phyloP scores from a whole-genome alignment of 805 yeast genomes.

The Cyberlindnera amylophila region DNA sequence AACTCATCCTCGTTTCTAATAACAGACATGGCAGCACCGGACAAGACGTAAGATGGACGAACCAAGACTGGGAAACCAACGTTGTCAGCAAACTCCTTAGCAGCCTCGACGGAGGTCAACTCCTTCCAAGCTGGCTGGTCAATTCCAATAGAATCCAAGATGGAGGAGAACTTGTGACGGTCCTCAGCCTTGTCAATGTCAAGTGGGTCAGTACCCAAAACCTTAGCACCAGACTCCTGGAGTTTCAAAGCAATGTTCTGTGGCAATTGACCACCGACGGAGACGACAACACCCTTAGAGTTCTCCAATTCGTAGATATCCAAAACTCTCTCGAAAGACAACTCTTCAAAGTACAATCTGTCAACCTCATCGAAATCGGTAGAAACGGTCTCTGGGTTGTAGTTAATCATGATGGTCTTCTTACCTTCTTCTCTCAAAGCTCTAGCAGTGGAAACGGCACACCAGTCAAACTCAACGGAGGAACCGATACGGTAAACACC shows the following conservation, averaged over 20 bases:
- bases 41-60: slow-evolving; percentile 94
- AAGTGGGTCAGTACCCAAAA: slow-evolving; percentile 90
- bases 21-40: slow-evolving; percentile 99
- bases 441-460: slow-evolving; percentile 96
- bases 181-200: slow-evolving; percentile 97
- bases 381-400: slow-evolving; percentile 97
- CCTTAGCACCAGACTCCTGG: slow-evolving; percentile 78
- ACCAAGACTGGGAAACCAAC: slow-evolving; percentile 95
- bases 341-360: slow-evolving; percentile 92
- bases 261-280: slow-evolving; percentile 97
- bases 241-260: slow-evolving; percentile 90
- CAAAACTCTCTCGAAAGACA: slow-evolving; percentile 92
- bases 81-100: slow-evolving; percentile 75
- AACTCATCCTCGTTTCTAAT: slow-evolving; percentile 77
- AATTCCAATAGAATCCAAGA: slow-evolving; percentile 85
- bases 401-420: slow-evolving; percentile 93
- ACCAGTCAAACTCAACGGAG: slow-evolving; percentile 98
- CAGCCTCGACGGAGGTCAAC: slow-evolving; percentile 79
- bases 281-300: slow-evolving; percentile 87
- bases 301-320: slow-evolving; percentile 93
- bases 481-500: slow-evolving; percentile 99
- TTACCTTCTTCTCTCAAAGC: slow-evolving; percentile 84
- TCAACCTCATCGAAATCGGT: slow-evolving; percentile 99
- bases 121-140: slow-evolving; percentile 99
- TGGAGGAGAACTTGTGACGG: slow-evolving; percentile 95